Evolutionary conservation across 192 early-diverging fungal genomes (phyloP).

Genomic region (Coemansia umbellata): DNA sequence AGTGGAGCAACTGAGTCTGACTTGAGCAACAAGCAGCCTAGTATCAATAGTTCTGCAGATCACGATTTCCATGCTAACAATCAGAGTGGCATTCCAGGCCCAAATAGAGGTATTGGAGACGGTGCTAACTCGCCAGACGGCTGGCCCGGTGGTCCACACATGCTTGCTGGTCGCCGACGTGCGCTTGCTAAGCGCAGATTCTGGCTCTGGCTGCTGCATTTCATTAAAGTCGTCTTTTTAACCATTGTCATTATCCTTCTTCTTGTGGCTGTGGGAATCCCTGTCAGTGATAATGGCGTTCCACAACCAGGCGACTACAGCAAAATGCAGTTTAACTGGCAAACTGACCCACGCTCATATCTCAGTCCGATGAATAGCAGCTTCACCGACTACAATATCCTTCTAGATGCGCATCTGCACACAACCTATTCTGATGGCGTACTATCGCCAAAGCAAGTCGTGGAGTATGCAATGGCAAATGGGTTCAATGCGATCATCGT

Average conservation of each 20-base stretch:
- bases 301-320: conserved; percentile 28
- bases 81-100: not conserved
- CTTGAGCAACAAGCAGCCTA: not conserved
- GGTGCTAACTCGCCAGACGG: conserved; percentile 9
- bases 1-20: conserved; percentile 15
- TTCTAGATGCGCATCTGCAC: conserved; percentile 67
- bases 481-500: conserved; percentile 71
- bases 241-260: conserved; percentile 35
- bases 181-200: not conserved
- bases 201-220: conserved; percentile 11
- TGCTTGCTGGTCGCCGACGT: conserved; percentile 4
- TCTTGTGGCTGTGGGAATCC: conserved; percentile 36
- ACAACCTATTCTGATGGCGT: conserved; percentile 60
- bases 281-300: conserved; percentile 38
- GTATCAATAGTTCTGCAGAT: not conserved
- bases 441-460: conserved; percentile 53
- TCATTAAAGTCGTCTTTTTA: conserved; percentile 23
- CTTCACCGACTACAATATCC: conserved; percentile 51
- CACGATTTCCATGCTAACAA: not conserved
- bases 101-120: not conserved
- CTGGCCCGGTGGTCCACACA: conserved; percentile 12
- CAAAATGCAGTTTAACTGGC: conserved; percentile 30
- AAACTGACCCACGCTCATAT: conserved; percentile 27
- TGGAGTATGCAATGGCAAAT: conserved; percentile 65
- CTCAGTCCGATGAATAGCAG: conserved; percentile 31